Conservation (phyloP, 2,329 filamentous ascomycete species). For the Chrysoporthe puriensis region DNA sequence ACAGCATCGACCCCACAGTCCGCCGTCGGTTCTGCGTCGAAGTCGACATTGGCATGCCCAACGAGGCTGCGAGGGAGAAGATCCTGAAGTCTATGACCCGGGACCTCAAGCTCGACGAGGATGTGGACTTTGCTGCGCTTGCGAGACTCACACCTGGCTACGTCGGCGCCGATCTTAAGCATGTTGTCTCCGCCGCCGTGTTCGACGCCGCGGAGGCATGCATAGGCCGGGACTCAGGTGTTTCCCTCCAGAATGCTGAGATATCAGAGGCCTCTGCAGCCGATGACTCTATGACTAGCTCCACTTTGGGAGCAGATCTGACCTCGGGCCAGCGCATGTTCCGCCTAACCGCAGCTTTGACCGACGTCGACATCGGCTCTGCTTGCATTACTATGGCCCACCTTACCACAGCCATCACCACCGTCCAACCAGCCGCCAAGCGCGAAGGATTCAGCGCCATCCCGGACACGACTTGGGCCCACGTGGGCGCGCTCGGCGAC, state of each 20-base stretch:
- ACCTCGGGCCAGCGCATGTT: slow-evolving; percentile 13
- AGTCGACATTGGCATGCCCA: slow-evolving; percentile 87
- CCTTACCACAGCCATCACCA: slow-evolving; percentile 75
- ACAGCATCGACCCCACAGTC: slow-evolving; percentile 79
- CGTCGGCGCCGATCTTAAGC: slow-evolving; percentile 85
- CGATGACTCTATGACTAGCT: background rate
- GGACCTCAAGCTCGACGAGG: slow-evolving; percentile 64
- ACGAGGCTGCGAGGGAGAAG: slow-evolving; percentile 73
- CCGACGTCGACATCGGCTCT: slow-evolving; percentile 31
- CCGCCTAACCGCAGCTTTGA: slow-evolving; percentile 27
- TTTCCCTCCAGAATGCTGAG: background rate
- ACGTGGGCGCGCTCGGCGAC: slow-evolving; percentile 83
- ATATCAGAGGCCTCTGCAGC: background rate
- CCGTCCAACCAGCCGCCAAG: slow-evolving; percentile 79
- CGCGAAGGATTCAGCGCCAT: slow-evolving; percentile 95
- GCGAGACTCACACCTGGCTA: slow-evolving; percentile 90
- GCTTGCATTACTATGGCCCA: slow-evolving; percentile 55
- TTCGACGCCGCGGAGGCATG: slow-evolving; percentile 38
- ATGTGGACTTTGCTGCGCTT: slow-evolving; percentile 74
- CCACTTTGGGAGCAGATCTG: background rate
- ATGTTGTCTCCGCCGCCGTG: slow-evolving; percentile 53
- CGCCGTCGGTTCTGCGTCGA: slow-evolving; percentile 78
- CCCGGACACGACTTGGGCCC: slow-evolving; percentile 88
- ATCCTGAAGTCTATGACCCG: slow-evolving; percentile 77
- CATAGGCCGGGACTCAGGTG: slow-evolving; percentile 20